Conservation (phyloP, 2,329 filamentous ascomycete species). For the Fonsecaea nubica region DNA sequence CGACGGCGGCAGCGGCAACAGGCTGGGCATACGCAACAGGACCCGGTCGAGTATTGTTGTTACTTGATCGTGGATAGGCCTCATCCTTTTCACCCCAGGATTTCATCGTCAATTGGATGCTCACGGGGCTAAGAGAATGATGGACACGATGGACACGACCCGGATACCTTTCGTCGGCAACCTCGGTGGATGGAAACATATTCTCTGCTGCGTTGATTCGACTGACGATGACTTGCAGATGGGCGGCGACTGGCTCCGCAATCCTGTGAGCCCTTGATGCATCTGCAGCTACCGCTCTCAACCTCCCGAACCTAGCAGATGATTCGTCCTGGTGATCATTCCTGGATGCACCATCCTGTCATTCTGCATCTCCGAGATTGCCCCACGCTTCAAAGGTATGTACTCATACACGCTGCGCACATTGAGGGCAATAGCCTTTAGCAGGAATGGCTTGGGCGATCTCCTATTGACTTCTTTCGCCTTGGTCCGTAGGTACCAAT, state of each 20-base stretch:
- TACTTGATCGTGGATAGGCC: background rate
- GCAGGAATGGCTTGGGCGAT: background rate
- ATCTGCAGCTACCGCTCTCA: background rate
- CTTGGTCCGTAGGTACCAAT: background rate
- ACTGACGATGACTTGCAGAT: constrained; percentile 23
- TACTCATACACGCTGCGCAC: background rate
- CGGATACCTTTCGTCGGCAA: background rate
- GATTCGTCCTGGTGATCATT: background rate
- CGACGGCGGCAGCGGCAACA: background rate
- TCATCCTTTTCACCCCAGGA: background rate
- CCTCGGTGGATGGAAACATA: constrained; percentile 19
- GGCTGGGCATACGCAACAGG: background rate
- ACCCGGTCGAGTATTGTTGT: background rate
- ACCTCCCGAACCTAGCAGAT: background rate
- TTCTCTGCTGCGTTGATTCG: background rate
- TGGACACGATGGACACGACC: background rate
- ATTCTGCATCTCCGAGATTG: constrained; percentile 16
- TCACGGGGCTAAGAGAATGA: background rate
- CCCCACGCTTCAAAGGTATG: background rate
- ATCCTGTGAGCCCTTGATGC: background rate
- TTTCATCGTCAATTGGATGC: background rate
- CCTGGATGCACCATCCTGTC: constrained; percentile 8
- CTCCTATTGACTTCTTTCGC: background rate
- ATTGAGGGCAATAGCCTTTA: background rate
- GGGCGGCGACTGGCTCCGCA: background rate